phyloP scores from a whole-genome alignment of 345 rosid genomes.

The Salix purpurea region DNA sequence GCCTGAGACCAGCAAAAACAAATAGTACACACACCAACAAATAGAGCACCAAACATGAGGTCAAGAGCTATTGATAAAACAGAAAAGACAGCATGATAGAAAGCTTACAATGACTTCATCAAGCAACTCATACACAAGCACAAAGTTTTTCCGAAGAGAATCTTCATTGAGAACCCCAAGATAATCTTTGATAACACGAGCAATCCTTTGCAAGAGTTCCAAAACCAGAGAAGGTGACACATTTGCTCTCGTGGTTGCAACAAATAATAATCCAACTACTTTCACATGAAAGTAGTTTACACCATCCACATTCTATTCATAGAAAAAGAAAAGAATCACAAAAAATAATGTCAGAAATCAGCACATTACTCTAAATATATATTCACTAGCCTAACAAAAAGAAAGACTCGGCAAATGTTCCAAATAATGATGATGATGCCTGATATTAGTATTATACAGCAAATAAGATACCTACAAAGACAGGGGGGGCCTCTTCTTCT shows the following conservation, averaged over 20 bases:
- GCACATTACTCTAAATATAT: neutral
- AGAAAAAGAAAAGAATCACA: neutral
- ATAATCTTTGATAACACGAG: constrained; percentile 95
- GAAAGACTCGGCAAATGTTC: no score
- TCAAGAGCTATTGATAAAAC: neutral
- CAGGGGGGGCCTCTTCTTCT: constrained; percentile 93
- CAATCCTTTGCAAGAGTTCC: constrained; percentile 96
- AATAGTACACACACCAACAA: neutral
- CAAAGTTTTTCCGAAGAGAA: constrained; percentile 84
- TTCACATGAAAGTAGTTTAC: constrained; percentile 98
- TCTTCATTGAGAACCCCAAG: constrained; percentile 95
- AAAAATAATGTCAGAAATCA: neutral
- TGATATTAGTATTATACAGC: neutral
- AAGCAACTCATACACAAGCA: constrained; percentile 92
- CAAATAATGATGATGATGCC: no score
- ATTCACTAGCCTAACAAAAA: neutral
- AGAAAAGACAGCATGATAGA: neutral
- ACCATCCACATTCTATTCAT: constrained; percentile 72
- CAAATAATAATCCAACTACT: constrained; percentile 86
- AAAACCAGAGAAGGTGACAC: constrained; percentile 86
- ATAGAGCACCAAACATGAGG: neutral
- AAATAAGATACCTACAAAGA: constrained; percentile 88
- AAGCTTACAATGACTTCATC: constrained; percentile 95
- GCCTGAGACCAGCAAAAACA: neutral
- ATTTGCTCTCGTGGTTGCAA: constrained; percentile 91